phyloP scores from a whole-genome alignment of 306 rosid species.

The Vigna mungo region DNA sequence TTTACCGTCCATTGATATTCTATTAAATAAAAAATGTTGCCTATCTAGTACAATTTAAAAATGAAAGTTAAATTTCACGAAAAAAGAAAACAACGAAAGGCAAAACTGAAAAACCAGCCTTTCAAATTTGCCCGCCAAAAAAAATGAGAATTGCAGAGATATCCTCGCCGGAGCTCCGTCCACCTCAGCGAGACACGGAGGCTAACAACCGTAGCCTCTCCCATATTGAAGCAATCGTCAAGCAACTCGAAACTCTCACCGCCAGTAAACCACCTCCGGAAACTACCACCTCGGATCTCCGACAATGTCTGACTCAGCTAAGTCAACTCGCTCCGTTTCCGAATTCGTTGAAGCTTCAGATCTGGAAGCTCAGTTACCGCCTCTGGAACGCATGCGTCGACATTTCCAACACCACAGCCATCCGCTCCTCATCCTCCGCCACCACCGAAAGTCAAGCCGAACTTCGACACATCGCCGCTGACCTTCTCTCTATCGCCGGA shows the following conservation, averaged over 20 bases:
- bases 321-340: conserved; percentile 63
- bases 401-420: conserved; percentile 74
- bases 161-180: conserved; percentile 58
- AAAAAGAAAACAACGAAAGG: conserved; percentile 7
- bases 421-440: conserved; percentile 54
- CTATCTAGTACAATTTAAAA: no score
- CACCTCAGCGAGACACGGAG: conserved; percentile 46
- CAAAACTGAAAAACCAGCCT: not conserved
- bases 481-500: conserved; percentile 60
- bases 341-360: conserved; percentile 64
- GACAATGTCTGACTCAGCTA: conserved; percentile 56
- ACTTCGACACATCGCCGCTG: conserved; percentile 85
- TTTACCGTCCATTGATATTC: not conserved
- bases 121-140: conserved; percentile 68
- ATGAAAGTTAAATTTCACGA: not conserved
- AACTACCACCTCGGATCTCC: conserved; percentile 56
- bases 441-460: conserved; percentile 57
- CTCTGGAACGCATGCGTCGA: conserved; percentile 97
- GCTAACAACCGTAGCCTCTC: conserved; percentile 49
- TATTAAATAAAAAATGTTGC: not conserved
- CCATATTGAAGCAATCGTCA: conserved; percentile 67
- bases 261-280: conserved; percentile 44
- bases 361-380: conserved; percentile 93
- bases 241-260: conserved; percentile 62
- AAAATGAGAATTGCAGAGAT: conserved; percentile 85